Conservation (phyloP, 2,329 filamentous ascomycete species). For the Stylonectria norvegica region DNA sequence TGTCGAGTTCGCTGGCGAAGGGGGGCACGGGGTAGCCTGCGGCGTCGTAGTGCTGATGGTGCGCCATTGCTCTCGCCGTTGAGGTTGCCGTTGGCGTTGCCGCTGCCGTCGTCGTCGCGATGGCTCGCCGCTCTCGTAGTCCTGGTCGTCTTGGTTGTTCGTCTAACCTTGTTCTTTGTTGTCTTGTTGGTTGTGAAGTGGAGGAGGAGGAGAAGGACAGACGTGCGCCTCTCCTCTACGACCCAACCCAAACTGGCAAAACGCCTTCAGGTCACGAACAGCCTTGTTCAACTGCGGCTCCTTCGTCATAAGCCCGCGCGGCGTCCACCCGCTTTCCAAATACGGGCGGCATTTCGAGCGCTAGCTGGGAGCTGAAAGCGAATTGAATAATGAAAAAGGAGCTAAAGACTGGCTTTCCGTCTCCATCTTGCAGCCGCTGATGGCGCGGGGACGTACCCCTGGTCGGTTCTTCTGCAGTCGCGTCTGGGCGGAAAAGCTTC, state of each 20-base stretch:
- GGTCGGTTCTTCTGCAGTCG: background rate
- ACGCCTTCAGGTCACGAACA: conserved; percentile 5
- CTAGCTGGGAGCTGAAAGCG: background rate
- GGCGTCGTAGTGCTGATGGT: background rate
- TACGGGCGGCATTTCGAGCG: no score
- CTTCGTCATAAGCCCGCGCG: no score
- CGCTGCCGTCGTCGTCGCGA: conserved; percentile 8
- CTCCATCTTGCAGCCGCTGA: background rate
- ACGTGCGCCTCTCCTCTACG: no score
- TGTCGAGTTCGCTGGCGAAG: conserved; percentile 33
- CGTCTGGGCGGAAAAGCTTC: conserved; percentile 10
- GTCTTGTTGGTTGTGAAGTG: background rate
- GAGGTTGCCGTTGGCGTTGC: conserved; percentile 13
- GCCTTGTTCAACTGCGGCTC: conserved; percentile 9
- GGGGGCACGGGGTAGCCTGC: conserved; percentile 19
- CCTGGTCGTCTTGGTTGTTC: background rate
- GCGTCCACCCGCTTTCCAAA: conserved; percentile 12
- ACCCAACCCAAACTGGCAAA: background rate
- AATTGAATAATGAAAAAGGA: background rate
- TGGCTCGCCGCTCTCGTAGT: background rate
- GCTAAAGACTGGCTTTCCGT: conserved; percentile 4
- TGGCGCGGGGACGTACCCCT: background rate
- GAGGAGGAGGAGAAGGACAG: background rate
- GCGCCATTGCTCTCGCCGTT: conserved; percentile 1
- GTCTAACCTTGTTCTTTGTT: background rate